phyloP scores from a whole-genome alignment of 768 basidiomycete species.

The Lyophyllum semitale region DNA sequence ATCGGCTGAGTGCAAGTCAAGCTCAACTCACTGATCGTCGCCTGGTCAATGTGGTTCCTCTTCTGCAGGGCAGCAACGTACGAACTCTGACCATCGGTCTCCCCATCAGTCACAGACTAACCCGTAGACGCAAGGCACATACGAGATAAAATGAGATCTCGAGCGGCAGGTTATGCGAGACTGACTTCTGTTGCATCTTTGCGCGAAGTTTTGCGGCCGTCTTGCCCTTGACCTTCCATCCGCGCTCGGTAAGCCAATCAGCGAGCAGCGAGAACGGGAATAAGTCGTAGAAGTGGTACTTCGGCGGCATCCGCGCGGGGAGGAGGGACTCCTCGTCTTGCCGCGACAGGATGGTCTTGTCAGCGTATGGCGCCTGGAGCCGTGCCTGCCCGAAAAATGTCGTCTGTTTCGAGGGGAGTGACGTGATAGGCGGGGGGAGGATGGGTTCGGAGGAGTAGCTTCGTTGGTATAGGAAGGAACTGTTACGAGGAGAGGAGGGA shows the following conservation, averaged over 20 bases:
- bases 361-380: slow-evolving; percentile 5
- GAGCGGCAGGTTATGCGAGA: slow-evolving; percentile 67
- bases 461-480: slow-evolving; percentile 26
- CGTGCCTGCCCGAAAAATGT: neutral
- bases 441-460: slow-evolving; percentile 16
- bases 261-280: slow-evolving; percentile 72
- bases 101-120: neutral
- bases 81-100: slow-evolving; percentile 51
- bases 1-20: neutral
- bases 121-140: no score
- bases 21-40: slow-evolving; percentile 55
- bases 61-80: slow-evolving; percentile 62
- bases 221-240: slow-evolving; percentile 57
- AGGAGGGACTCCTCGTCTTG: slow-evolving; percentile 48
- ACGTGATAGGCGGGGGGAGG: slow-evolving; percentile 26
- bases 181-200: slow-evolving; percentile 41
- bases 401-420: slow-evolving; percentile 23
- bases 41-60: slow-evolving; percentile 55
- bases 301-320: slow-evolving; percentile 59
- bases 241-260: slow-evolving; percentile 42
- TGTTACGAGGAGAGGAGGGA: slow-evolving; percentile 1
- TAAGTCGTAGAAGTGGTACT: slow-evolving; percentile 60
- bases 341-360: slow-evolving; percentile 36
- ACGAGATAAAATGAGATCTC: slow-evolving; percentile 73
- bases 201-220: slow-evolving; percentile 59